phyloP scores from a whole-genome alignment of 495 filamentous ascomycete genomes.

The Aspergillus leporis region DNA sequence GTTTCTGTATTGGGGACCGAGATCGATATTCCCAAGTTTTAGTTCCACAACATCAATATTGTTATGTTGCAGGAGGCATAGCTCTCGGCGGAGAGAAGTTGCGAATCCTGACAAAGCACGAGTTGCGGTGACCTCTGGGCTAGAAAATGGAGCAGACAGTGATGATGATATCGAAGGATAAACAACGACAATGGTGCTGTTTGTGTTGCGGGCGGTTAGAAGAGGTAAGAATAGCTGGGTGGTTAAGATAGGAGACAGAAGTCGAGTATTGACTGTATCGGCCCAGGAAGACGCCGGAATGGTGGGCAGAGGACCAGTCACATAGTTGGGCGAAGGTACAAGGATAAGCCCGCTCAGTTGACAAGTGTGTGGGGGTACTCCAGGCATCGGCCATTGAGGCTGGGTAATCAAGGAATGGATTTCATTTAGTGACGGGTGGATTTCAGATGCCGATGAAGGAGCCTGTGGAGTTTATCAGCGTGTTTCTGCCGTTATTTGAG shows the following conservation, averaged over 20 bases:
- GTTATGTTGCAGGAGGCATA: conserved; percentile 47
- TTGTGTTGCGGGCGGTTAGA: conserved; percentile 54
- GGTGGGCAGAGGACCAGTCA: conserved; percentile 75
- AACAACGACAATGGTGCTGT: conserved; percentile 70
- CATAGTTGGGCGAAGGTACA: conserved; percentile 60
- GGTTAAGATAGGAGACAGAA: conserved; percentile 88
- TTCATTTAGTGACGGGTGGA: conserved; percentile 53
- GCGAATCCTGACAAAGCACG: conserved; percentile 81
- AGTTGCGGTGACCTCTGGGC: conserved; percentile 75
- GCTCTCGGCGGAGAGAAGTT: conserved; percentile 71
- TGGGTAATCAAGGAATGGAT: conserved; percentile 61
- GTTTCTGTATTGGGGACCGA: conserved; percentile 45
- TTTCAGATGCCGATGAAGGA: conserved; percentile 57
- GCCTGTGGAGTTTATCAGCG: conserved; percentile 40
- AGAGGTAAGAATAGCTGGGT: conserved; percentile 84
- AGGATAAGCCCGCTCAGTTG: conserved; percentile 76
- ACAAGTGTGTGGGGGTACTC: conserved; percentile 71
- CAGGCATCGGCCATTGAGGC: conserved; percentile 69
- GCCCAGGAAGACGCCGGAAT: conserved; percentile 80
- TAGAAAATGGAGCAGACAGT: conserved; percentile 80
- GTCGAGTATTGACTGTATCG: conserved; percentile 84
- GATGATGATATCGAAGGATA: conserved; percentile 83
- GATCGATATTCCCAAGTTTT: conserved; percentile 84
- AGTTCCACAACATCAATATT: conserved; percentile 78
- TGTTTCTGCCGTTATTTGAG: too few species aligned